Conservation (phyloP, 2,329 filamentous ascomycete species). For the Penicillium polonicum region DNA sequence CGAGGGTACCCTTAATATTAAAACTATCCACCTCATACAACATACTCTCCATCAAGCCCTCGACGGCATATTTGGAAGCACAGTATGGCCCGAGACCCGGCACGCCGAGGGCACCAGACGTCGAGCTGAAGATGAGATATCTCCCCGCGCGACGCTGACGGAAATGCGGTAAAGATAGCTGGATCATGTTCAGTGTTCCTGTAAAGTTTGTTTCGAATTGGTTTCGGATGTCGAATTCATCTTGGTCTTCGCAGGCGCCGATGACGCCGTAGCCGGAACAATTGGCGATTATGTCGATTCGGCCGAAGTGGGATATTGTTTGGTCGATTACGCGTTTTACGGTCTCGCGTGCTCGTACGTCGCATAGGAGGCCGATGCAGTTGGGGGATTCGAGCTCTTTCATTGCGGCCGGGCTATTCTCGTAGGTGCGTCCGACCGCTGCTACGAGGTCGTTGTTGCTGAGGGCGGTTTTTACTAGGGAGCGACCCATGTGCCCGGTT, state of each 20-base stretch:
- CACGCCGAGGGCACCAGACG: constrained; percentile 86
- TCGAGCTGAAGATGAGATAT: constrained; percentile 93
- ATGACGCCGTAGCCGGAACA: constrained; percentile 96
- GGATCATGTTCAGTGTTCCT: constrained; percentile 90
- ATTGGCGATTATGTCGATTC: constrained; percentile 86
- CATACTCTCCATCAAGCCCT: constrained; percentile 94
- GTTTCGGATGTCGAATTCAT: constrained; percentile 89
- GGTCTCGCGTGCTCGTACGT: constrained; percentile 79
- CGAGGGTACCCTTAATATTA: constrained; percentile 89
- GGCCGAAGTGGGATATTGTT: constrained; percentile 72
- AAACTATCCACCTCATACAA: constrained; percentile 90
- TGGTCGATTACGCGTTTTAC: constrained; percentile 69
- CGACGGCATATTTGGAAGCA: constrained; percentile 94
- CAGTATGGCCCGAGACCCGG: constrained; percentile 92
- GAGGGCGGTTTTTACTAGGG: constrained; percentile 78
- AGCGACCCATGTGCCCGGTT: constrained; percentile 95
- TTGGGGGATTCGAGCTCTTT: constrained; percentile 62
- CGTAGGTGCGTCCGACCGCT: constrained; percentile 78
- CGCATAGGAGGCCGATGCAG: constrained; percentile 80
- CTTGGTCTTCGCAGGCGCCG: constrained; percentile 92
- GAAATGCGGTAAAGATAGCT: constrained; percentile 84
- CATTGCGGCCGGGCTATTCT: constrained; percentile 73
- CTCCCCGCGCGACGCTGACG: constrained; percentile 71
- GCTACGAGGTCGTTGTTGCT: constrained; percentile 78
- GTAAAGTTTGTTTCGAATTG: constrained; percentile 99